Conservation (phyloP, 1,139 yeast species). For the Candida glucosophila region DNA sequence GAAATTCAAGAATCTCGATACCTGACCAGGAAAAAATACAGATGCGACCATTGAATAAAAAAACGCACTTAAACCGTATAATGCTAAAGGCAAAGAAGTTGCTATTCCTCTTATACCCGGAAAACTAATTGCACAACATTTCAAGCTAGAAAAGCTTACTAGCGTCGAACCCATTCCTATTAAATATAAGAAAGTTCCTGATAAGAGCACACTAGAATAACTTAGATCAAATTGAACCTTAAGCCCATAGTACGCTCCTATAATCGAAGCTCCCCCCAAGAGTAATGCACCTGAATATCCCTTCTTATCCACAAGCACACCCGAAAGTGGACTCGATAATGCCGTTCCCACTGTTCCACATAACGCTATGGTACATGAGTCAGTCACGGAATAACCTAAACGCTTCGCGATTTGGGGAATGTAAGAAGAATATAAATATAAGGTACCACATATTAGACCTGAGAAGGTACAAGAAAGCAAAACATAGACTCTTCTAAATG, state of each 20-base stretch:
- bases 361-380: constrained; percentile 48
- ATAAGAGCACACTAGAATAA: constrained; percentile 21
- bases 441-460: constrained; percentile 53
- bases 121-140: constrained; percentile 49
- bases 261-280: constrained; percentile 35
- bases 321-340: constrained; percentile 49
- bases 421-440: constrained; percentile 51
- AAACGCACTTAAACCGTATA: constrained; percentile 53
- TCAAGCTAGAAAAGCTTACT: constrained; percentile 43
- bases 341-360: constrained; percentile 55
- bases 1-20: constrained; percentile 40
- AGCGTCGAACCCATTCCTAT: constrained; percentile 52
- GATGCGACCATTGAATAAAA: constrained; percentile 44
- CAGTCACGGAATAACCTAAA: constrained; percentile 44
- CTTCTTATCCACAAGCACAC: constrained; percentile 45
- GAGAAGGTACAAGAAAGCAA: constrained; percentile 40
- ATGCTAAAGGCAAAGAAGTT: constrained; percentile 50
- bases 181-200: constrained; percentile 29
- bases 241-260: constrained; percentile 39
- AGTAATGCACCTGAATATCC: constrained; percentile 40
- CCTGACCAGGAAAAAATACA: constrained; percentile 41
- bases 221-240: constrained; percentile 33
- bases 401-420: constrained; percentile 55
- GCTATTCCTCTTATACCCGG: constrained; percentile 54
- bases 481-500: constrained; percentile 24